These are phyloP conservation scores for Fusarium transvaalense DNA, from an alignment of 2,329 filamentous ascomycete species.

Conservation along the genomic window DNA sequence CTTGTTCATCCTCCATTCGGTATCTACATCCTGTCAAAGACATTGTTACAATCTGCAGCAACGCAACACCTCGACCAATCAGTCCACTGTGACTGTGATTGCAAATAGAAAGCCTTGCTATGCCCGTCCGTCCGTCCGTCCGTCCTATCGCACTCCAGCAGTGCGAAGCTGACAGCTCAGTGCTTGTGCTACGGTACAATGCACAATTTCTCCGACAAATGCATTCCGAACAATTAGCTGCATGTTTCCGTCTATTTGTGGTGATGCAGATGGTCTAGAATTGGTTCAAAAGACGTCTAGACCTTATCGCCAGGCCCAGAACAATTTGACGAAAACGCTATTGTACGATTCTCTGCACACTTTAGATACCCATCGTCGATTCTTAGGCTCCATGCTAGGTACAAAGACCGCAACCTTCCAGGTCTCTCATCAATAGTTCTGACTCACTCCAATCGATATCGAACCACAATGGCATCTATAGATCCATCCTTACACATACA, in stretches of 20 bases:
- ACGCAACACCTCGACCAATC: neutral
- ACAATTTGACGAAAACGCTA: neutral
- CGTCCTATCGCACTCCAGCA: neutral
- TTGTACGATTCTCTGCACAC: neutral
- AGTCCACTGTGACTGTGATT: neutral
- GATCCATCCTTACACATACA: neutral
- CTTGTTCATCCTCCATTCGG: neutral
- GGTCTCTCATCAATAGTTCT: neutral
- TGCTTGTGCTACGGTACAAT: slow-evolving; percentile 14
- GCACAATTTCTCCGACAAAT: slow-evolving; percentile 7
- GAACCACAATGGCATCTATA: slow-evolving; percentile 3
- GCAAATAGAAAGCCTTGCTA: neutral
- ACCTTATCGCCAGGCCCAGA: slow-evolving; percentile 7
- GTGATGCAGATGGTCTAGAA: slow-evolving; percentile 19
- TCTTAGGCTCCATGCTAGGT: neutral
- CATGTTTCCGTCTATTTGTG: slow-evolving; percentile 26
- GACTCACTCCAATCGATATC: slow-evolving; percentile 8
- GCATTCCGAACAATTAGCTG: slow-evolving; percentile 15
- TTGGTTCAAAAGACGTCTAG: slow-evolving; percentile 31
- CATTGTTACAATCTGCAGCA: neutral
- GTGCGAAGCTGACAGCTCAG: slow-evolving; percentile 14
- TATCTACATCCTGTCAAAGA: neutral
- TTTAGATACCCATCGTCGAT: slow-evolving; percentile 13
- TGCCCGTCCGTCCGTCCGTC: too few species aligned
- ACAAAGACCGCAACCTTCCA: slow-evolving; percentile 7